phyloP scores from a whole-genome alignment of 805 yeast species.

The Candida boleticola region DNA sequence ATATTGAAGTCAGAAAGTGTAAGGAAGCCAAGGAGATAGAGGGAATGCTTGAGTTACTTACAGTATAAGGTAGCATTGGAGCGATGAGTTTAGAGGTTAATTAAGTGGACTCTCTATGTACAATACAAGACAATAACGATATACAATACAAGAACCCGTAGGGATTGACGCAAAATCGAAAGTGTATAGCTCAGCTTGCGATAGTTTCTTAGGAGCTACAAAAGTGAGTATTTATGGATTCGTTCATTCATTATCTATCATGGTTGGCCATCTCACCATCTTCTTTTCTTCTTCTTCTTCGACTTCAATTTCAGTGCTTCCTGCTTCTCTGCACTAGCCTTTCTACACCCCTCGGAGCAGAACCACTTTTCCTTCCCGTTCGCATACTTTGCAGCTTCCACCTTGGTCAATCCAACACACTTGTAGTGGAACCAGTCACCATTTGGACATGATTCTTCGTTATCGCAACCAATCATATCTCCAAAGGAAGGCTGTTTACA shows the following conservation, averaged over 20 bases:
- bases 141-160: too few species aligned
- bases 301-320: conserved; percentile 9
- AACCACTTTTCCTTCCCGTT: conserved; percentile 39
- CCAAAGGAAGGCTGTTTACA: conserved; percentile 95
- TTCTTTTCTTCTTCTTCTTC: conserved; percentile 14
- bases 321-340: conserved; percentile 7
- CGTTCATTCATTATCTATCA: too few species aligned
- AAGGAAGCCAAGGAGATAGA: conserved; percentile 85
- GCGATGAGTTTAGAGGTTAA: too few species aligned
- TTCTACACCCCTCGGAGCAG: conserved; percentile 34
- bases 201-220: too few species aligned
- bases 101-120: too few species aligned
- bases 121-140: background rate
- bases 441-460: conserved; percentile 41
- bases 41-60: conserved; percentile 89
- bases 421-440: conserved; percentile 49
- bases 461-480: conserved; percentile 95
- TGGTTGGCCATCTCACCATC: too few species aligned
- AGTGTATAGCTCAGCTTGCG: too few species aligned
- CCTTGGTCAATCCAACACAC: conserved; percentile 41
- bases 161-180: too few species aligned
- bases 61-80: too few species aligned
- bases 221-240: too few species aligned
- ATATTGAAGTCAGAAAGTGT: conserved; percentile 70
- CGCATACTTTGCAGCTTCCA: conserved; percentile 34